These are phyloP conservation scores for Nicotiana tomentosiformis DNA, from an alignment of 257 asterid species.

Conservation along the genomic window DNA sequence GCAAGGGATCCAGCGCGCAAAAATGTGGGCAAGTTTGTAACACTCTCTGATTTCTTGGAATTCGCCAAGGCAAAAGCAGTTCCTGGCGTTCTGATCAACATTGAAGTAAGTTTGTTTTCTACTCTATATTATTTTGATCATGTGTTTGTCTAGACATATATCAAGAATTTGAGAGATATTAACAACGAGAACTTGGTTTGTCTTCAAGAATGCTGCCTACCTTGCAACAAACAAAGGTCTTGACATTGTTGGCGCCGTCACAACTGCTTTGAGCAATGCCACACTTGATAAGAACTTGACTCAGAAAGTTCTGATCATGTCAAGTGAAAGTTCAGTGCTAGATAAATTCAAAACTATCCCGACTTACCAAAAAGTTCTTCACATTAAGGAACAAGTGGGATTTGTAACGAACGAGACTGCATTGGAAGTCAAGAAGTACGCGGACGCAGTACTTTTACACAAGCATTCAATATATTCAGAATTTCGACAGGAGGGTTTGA, in stretches of 20 bases:
- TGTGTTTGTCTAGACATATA: not conserved
- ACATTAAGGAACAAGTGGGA: not conserved
- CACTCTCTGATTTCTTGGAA: constrained; percentile 13
- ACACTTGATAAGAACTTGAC: not conserved
- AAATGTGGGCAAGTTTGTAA: constrained; percentile 13
- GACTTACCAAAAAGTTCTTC: constrained; percentile 1
- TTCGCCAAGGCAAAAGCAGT: constrained; percentile 5
- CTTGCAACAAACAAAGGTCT: constrained; percentile 9
- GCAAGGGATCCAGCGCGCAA: constrained; percentile 9
- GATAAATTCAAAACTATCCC: constrained; percentile 6
- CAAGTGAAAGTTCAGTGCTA: constrained; percentile 1
- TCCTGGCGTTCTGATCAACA: constrained; percentile 1
- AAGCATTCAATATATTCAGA: constrained; percentile 43
- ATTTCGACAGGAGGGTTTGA: constrained; percentile 27
- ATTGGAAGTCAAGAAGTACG: constrained; percentile 63
- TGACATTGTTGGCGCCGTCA: constrained; percentile 5
- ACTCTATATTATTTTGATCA: not conserved
- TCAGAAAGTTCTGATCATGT: constrained; percentile 10
- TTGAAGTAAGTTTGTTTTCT: constrained; percentile 6
- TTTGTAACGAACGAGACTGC: constrained; percentile 37
- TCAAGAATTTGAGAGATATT: not conserved
- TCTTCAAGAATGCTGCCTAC: constrained; percentile 11
- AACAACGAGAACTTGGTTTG: not conserved
- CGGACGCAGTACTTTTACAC: constrained; percentile 62
- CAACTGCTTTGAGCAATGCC: constrained; percentile 6